Percentiles rank a stretch among this genome's conserved stretches.
phyloP scores from a whole-genome alignment of 352 stramenopile species.

The Phytophthora meadii region DNA sequence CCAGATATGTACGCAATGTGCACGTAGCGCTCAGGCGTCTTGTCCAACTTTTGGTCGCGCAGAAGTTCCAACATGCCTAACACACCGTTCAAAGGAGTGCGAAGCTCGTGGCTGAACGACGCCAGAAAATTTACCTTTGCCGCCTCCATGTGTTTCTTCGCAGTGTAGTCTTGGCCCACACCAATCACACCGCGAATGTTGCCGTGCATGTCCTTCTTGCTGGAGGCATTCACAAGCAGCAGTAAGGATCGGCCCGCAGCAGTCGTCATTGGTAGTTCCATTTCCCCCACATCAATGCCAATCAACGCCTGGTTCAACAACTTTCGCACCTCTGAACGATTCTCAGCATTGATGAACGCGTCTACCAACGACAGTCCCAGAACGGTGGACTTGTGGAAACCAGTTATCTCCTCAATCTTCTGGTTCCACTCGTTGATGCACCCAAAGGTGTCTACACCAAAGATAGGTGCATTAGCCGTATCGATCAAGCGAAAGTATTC shows the following conservation, averaged over 20 bases:
- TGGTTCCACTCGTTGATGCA: conserved; percentile 84
- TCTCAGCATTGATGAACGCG: conserved; percentile 67
- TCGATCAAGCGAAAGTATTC: conserved; percentile 84
- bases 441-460: conserved; percentile 75
- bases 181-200: conserved; percentile 90
- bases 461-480: conserved; percentile 79
- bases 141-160: conserved; percentile 76
- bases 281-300: conserved; percentile 72
- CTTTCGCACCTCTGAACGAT: conserved; percentile 54
- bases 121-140: conserved; percentile 73
- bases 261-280: conserved; percentile 76
- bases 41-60: conserved; percentile 66
- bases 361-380: conserved; percentile 68
- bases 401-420: conserved; percentile 80
- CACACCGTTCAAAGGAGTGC: conserved; percentile 81
- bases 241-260: conserved; percentile 48
- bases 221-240: conserved; percentile 71
- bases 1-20: conserved; percentile 79
- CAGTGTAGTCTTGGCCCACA: conserved; percentile 91
- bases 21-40: conserved; percentile 66
- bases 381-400: conserved; percentile 67
- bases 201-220: conserved; percentile 85
- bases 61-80: conserved; percentile 82
- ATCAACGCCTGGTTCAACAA: conserved; percentile 72
- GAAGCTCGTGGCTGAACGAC: conserved; percentile 73